Evolutionary conservation across 768 basidiomycete genomes (phyloP), one percentile per base, ranked within the genome.

Genomic region (Cantharellus cinnabarinus): DNA sequence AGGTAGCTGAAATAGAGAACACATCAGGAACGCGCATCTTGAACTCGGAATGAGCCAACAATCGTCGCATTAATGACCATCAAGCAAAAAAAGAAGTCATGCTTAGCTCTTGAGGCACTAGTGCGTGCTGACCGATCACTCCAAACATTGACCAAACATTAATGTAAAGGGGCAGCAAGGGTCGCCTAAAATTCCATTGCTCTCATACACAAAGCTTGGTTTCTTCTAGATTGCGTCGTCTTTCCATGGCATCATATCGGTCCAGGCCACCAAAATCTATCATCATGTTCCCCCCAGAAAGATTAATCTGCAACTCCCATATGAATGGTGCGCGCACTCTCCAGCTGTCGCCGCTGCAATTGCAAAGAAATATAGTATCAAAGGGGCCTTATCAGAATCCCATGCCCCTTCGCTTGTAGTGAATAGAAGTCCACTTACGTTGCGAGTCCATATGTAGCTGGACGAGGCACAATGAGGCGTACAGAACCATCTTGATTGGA

Each of bases 241-340:
- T 74, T 66, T 88, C 82, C 7, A 60, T 64, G 57, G 75, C 77
- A 65, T 85, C 83, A 78, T 82, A 88, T 38, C 79, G 75, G 68
- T 88, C 85, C 56, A 81, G 68, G 2, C 83, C 85, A 42, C 83
- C 83, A 66, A 89, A 88, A 65, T 82, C 77, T 40, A 89, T 81
- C 60, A 73, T 79, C 75, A 87, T 75, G 4, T 75, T 76, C 15
- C 76, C 75, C 20, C 72, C 72, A 2, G 75, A 72, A 68, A 86
- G 73, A 63, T 77, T 81, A 64, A 81, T 77, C 64, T 86, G 85
- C 42, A 88, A 72, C 68, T 87, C 85, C 61, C 75, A 77, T 3
- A 88, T 77, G 65, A 84, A 83, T 34, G 79, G 72, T 2, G 75
- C 82, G 53, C 80, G 74, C 5, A 81, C 81, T 20, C 86, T 78